Percentiles rank a stretch among this genome's conserved stretches.
Evolutionary conservation across 2,329 filamentous ascomycete genomes (phyloP).

Genomic region (Aureobasidium uvarum): DNA sequence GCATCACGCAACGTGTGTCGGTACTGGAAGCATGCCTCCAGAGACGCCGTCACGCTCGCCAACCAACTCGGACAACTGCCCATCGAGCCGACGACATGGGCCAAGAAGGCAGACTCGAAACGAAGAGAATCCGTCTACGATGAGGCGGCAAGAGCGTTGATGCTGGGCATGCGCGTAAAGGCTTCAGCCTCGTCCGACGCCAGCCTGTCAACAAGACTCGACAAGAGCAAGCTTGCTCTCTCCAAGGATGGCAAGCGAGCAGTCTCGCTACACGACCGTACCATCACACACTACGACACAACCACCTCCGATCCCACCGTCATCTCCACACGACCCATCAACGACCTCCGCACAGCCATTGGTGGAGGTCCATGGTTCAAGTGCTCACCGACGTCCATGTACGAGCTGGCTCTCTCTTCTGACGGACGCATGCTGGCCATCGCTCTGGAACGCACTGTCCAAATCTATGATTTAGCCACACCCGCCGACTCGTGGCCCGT

Average conservation of each 20-base stretch:
- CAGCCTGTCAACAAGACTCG: constrained; percentile 1
- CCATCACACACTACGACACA: constrained; percentile 36
- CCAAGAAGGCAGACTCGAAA: constrained; percentile 29
- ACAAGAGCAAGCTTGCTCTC: constrained; percentile 28
- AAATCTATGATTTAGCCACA: constrained; percentile 38
- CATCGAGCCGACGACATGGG: constrained; percentile 33
- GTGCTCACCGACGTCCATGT: constrained; percentile 33
- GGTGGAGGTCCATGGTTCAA: constrained; percentile 38
- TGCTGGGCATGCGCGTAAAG: constrained; percentile 35
- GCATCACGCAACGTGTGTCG: constrained; percentile 37
- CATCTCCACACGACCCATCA: constrained; percentile 34
- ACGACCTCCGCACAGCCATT: constrained; percentile 38
- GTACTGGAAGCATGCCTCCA: constrained; percentile 38
- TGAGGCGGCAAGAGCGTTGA: constrained; percentile 36
- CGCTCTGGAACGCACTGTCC: constrained; percentile 38
- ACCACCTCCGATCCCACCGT: constrained; percentile 29
- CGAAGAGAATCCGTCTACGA: constrained; percentile 34
- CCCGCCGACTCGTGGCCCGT: constrained; percentile 36
- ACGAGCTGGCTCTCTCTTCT: constrained; percentile 37
- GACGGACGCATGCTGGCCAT: constrained; percentile 38
- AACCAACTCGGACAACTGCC: constrained; percentile 37
- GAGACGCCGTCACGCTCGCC: constrained; percentile 34
- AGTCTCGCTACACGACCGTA: constrained; percentile 36
- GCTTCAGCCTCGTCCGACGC: constrained; percentile 23
- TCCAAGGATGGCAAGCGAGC: constrained; percentile 31